Evolutionary conservation across 192 early-diverging fungal species (phyloP).

Genomic region (Coemansia sp.): DNA sequence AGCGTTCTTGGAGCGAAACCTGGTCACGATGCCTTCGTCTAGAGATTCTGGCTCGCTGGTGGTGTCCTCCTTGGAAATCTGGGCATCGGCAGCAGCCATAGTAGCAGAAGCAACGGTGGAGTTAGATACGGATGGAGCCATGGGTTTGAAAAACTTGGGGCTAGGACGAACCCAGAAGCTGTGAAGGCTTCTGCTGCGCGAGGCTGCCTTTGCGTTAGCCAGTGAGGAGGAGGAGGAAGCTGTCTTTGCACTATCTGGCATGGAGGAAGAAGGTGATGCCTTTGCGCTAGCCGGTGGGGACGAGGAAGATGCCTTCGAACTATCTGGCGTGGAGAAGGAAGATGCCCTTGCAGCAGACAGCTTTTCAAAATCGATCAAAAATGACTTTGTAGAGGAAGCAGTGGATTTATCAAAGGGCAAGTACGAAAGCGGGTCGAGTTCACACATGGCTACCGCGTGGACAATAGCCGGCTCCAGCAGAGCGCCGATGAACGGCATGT

Average conservation of each 20-base stretch:
- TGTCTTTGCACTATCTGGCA: not conserved
- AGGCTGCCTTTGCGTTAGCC: not conserved
- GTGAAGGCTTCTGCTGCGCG: constrained; percentile 14
- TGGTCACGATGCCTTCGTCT: constrained; percentile 18
- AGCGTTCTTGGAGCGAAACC: constrained; percentile 20
- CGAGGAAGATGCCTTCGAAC: not conserved
- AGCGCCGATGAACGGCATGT: constrained; percentile 62
- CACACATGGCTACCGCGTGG: constrained; percentile 60
- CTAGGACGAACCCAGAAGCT: constrained; percentile 24
- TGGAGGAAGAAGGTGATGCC: not conserved
- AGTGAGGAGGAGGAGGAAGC: too few relatives aligned
- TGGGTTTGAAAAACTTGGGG: not conserved
- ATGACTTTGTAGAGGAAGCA: too few relatives aligned
- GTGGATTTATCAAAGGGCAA: constrained; percentile 40
- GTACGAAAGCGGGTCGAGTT: constrained; percentile 64
- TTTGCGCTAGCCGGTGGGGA: not conserved
- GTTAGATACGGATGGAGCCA: too few relatives aligned
- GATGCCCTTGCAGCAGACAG: constrained; percentile 2
- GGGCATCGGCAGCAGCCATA: not conserved
- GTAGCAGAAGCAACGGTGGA: not conserved
- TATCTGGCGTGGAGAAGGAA: not conserved
- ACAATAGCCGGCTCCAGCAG: constrained; percentile 55
- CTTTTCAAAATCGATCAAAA: too few relatives aligned
- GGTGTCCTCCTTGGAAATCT: not conserved
- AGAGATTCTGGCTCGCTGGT: not conserved